Conservation (phyloP, 208 protist genomes). For the Lotmaria passim region DNA sequence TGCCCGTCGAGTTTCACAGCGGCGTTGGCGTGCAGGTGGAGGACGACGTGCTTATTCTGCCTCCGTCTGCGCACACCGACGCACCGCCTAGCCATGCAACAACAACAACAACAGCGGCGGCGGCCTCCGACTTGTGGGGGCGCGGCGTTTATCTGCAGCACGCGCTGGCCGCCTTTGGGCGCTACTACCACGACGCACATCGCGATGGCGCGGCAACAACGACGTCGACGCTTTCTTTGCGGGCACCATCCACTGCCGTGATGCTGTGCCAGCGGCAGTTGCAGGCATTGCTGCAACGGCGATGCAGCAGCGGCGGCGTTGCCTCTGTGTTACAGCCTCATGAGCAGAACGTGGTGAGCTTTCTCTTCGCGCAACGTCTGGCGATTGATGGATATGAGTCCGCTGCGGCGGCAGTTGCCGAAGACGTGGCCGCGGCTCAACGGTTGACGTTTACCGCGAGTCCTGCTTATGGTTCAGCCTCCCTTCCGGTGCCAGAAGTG, state of each 20-base stretch:
- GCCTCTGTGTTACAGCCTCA: neutral
- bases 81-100: too few species aligned
- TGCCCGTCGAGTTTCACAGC: conserved; percentile 27
- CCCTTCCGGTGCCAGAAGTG: conserved; percentile 2
- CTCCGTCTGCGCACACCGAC: conserved; percentile 6
- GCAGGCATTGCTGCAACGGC: neutral
- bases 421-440: conserved; percentile 17
- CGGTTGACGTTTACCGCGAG: conserved; percentile 8
- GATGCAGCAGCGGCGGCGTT: too few species aligned
- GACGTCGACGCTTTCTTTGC: neutral
- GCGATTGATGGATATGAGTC: conserved; percentile 33
- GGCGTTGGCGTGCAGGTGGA: conserved; percentile 62
- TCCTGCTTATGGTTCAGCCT: conserved; percentile 11
- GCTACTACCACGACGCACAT: conserved; percentile 10
- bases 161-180: conserved; percentile 32
- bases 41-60: conserved; percentile 65
- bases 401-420: conserved; percentile 17
- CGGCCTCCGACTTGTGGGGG: conserved; percentile 4
- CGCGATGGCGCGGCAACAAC: too few species aligned
- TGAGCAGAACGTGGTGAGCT: conserved; percentile 23
- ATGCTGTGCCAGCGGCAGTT: neutral
- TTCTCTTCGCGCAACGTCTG: conserved; percentile 53
- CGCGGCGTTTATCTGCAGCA: conserved; percentile 32
- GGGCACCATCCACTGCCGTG: neutral
- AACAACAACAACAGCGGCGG: neutral